These are phyloP conservation scores for Aspergillus sp. DNA, from an alignment of 2,329 filamentous ascomycete species.

Conservation along the genomic window DNA sequence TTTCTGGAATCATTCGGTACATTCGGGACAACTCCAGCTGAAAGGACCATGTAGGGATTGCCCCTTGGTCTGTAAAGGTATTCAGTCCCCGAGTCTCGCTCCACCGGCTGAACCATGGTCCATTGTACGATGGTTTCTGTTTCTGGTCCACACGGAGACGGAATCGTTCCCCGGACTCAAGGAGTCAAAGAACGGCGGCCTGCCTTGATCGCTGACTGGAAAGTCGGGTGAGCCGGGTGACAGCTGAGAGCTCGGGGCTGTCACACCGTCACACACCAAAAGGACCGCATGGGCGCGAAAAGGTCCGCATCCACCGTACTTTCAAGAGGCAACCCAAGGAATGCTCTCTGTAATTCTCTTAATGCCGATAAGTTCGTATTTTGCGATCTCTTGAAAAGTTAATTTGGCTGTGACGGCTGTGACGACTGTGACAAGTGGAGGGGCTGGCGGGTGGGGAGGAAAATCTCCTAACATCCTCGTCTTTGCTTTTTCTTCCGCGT, in stretches of 20 bases:
- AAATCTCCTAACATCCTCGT: conserved; percentile 1
- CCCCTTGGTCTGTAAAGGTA: background rate
- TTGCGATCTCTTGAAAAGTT: background rate
- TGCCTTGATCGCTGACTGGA: too few species aligned
- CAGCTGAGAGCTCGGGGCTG: background rate
- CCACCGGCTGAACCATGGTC: background rate
- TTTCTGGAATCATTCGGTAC: conserved; percentile 10
- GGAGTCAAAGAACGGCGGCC: background rate
- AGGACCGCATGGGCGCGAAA: background rate
- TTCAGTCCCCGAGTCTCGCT: background rate
- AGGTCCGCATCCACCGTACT: background rate
- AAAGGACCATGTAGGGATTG: background rate
- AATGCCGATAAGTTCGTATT: background rate
- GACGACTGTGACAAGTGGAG: background rate
- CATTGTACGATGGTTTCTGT: background rate
- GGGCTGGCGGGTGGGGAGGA: background rate
- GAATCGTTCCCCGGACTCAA: background rate
- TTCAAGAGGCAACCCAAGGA: background rate
- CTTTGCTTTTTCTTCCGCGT: background rate
- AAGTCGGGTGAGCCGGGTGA: background rate
- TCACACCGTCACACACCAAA: background rate
- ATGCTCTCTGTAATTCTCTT: background rate
- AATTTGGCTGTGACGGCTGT: background rate
- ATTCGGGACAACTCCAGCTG: background rate
- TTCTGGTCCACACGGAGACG: background rate